Evolutionary conservation across 1,284 basidiomycete species (phyloP).

Genomic region (Wallemia hederae): DNA sequence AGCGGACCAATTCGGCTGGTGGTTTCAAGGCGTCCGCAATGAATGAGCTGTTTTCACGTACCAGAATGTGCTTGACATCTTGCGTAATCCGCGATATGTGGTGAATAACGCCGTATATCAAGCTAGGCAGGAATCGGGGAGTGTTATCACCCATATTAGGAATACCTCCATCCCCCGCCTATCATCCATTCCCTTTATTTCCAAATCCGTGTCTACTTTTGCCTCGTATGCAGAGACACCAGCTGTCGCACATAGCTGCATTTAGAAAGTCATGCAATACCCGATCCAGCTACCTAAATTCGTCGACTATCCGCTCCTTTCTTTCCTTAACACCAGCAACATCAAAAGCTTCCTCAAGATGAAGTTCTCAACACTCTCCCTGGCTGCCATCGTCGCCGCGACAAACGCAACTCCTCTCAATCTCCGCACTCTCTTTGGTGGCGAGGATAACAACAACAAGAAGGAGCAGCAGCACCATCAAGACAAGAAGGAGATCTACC

Average conservation of each 20-base stretch:
- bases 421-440: background rate
- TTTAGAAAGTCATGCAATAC: background rate
- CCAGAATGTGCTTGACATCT: background rate
- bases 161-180: background rate
- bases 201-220: too few species aligned
- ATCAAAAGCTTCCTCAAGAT: background rate
- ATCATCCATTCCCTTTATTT: background rate
- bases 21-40: background rate
- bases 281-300: background rate
- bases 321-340: background rate
- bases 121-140: too few species aligned
- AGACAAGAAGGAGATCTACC: background rate
- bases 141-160: background rate
- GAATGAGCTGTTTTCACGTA: background rate
- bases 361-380: background rate
- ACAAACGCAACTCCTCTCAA: background rate
- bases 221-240: too few species aligned
- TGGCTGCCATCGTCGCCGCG: background rate
- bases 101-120: too few species aligned
- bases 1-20: background rate
- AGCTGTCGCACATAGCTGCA: background rate
- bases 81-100: too few species aligned
- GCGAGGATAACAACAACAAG: background rate
- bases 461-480: background rate
- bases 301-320: background rate